Percentiles rank a stretch among this genome's conserved stretches.
Conservation (phyloP, 768 basidiomycete species). For the Russula earlei region DNA sequence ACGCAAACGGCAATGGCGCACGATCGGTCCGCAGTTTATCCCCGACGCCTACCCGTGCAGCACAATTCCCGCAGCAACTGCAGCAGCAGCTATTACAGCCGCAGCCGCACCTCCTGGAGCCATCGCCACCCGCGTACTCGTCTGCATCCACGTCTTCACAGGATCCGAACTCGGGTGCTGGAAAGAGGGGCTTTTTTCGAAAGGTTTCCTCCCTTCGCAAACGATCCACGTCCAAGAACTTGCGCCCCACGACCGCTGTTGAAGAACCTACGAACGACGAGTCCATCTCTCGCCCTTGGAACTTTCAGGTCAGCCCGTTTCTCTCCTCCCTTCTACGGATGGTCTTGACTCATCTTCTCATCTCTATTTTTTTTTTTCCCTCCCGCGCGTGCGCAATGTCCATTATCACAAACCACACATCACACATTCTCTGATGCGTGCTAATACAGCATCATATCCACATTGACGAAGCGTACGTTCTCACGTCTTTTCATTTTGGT, state of each 20-base stretch:
- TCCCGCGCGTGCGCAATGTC: not conserved
- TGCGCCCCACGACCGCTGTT: not conserved
- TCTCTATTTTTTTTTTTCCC: not conserved
- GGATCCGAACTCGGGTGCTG: not conserved
- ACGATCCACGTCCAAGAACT: slow-evolving; percentile 14
- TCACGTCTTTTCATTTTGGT: not conserved
- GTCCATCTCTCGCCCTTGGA: slow-evolving; percentile 18
- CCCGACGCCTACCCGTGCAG: slow-evolving; percentile 12
- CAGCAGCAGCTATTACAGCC: not conserved
- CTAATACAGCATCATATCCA: slow-evolving; percentile 16
- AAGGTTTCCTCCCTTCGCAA: slow-evolving; percentile 15
- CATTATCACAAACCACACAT: not conserved
- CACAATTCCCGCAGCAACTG: not conserved
- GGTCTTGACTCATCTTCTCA: not conserved
- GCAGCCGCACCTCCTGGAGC: not conserved
- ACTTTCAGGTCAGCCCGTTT: slow-evolving; percentile 14
- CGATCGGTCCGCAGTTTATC: slow-evolving; percentile 5
- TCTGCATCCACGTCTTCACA: not conserved
- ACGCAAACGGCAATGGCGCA: not conserved
- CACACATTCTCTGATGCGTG: not conserved
- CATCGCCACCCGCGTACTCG: not conserved
- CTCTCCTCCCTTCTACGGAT: not conserved
- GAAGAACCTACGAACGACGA: slow-evolving; percentile 9
- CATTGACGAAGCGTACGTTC: slow-evolving; percentile 18
- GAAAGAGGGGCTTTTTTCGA: slow-evolving; percentile 13